Base-by-base conservation (phyloP, 352 stramenopile species). In the Phytopythium kandeliae region DNA sequence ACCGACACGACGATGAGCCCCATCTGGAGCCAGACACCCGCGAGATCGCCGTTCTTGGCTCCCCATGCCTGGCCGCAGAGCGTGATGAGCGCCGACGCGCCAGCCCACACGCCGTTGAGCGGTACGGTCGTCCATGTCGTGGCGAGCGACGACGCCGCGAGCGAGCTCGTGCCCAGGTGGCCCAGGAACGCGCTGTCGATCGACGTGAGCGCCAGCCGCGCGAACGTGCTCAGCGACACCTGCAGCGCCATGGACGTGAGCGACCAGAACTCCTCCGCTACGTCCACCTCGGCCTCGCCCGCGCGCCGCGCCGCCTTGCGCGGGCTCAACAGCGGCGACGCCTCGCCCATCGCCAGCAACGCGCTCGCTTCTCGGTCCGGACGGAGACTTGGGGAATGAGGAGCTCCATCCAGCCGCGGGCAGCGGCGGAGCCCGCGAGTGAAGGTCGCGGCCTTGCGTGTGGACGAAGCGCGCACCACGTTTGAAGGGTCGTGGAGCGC, bases 101-200 rank as follows among this genome's bases (percentile, higher is more conserved):
- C 72, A 0, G 70, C 72, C 80, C 80, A 91, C 22, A 89, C 78
- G 6, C 60, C 75, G 35, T 70, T 64, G 25, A 89, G 60, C 45
- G 80, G 80, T 34, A 89, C 74, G 19, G 56, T 69, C 11, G 78
- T 89, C 78, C 78, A 91, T 6, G 88, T 69, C 0, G 68, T 81
- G 30, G 80, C 74, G 38, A 91, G 60, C 34, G 78, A 89, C 34
- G 80, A 78, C 16, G 78, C 80, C 24, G 80, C 80, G 48, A 91
- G 63, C 38, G 71, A 71, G 4, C 64, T 73, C 13, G 70, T 85
- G 51, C 80, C 77, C 37, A 91, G 33, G 42, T 91, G 80, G 5
- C 80, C 80, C 28, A 89, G 58, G 54, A 88, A 91, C 30, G 74
- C 78, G 50, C 74, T 80, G 65, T 88, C 79, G 58, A 90, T 87